A percentile compares a stretch with the other conserved stretches of the same genome.
Evolutionary conservation across 352 stramenopile species (phyloP).

Genomic region (Pythium vanterpoolii): DNA sequence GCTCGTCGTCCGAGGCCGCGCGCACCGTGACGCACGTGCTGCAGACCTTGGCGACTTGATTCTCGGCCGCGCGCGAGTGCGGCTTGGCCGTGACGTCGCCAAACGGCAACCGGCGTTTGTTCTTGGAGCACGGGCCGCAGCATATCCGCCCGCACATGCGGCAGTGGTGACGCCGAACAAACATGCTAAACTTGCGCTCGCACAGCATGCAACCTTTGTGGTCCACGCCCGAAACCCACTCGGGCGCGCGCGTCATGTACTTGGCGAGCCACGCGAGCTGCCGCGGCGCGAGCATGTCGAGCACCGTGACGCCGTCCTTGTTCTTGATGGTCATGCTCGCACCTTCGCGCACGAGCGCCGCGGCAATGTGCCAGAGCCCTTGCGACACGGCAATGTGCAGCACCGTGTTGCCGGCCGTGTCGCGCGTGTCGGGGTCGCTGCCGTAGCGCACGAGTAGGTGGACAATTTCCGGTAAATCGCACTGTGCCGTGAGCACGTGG

Average conservation of each 20-base stretch:
- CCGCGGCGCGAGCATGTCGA: slow-evolving; percentile 65
- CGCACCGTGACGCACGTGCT: slow-evolving; percentile 71
- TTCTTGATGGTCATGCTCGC: slow-evolving; percentile 77
- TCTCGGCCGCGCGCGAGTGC: slow-evolving; percentile 30
- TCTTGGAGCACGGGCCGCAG: slow-evolving; percentile 74
- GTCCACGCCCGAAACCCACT: slow-evolving; percentile 65
- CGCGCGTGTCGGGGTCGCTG: slow-evolving; percentile 71
- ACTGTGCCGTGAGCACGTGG: slow-evolving; percentile 66
- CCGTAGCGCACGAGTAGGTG: slow-evolving; percentile 73
- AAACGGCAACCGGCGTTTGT: slow-evolving; percentile 69
- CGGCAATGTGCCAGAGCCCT: slow-evolving; percentile 71
- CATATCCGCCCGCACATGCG: slow-evolving; percentile 81
- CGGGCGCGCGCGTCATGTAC: slow-evolving; percentile 66
- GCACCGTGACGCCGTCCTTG: slow-evolving; percentile 63
- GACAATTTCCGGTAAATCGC: slow-evolving; percentile 66
- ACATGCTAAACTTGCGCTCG: slow-evolving; percentile 55
- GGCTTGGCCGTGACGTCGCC: slow-evolving; percentile 37
- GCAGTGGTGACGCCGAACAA: slow-evolving; percentile 79
- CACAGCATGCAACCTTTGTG: slow-evolving; percentile 78
- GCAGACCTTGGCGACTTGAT: slow-evolving; percentile 64
- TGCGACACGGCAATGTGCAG: slow-evolving; percentile 78
- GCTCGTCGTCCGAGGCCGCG: slow-evolving; percentile 42
- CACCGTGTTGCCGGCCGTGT: slow-evolving; percentile 68
- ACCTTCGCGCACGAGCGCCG: slow-evolving; percentile 54
- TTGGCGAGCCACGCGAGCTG: slow-evolving; percentile 78